A percentile compares a stretch with the other conserved stretches of the same genome.
Conservation (phyloP, 768 basidiomycete species). For the Coprinopsis marcescibilis region DNA sequence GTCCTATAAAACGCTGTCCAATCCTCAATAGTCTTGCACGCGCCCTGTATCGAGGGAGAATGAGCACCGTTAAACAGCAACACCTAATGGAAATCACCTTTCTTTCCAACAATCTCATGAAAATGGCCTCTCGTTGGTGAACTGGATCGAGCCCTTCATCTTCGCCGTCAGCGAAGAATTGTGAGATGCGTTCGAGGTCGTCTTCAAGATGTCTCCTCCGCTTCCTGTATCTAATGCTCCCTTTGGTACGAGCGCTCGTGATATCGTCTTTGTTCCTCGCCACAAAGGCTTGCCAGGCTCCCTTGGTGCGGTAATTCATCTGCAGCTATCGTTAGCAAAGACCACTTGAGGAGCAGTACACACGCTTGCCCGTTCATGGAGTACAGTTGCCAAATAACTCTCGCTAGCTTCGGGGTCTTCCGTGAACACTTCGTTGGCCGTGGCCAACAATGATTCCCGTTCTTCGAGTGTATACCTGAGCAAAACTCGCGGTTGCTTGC, state of each 20-base stretch:
- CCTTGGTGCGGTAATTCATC: no score
- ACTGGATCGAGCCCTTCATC: constrained; percentile 25
- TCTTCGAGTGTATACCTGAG: no score
- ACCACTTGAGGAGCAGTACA: no score
- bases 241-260: no score
- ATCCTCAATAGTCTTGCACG: constrained; percentile 33
- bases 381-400: constrained; percentile 27
- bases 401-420: constrained; percentile 42
- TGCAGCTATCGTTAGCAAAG: no score
- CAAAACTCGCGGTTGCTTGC: no score
- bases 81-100: constrained; percentile 32
- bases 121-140: constrained; percentile 30
- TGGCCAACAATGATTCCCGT: no score
- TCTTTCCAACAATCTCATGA: constrained; percentile 40
- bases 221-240: not conserved
- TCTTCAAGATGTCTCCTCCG: constrained; percentile 16
- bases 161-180: constrained; percentile 48
- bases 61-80: not conserved
- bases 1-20: constrained; percentile 51
- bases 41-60: constrained; percentile 22
- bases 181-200: constrained; percentile 47
- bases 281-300: no score
- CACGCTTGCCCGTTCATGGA: constrained; percentile 44
- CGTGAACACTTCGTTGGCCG: constrained; percentile 33
- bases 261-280: no score